Evolutionary conservation across 1,284 basidiomycete genomes (phyloP).

Genomic region (Rhodotorula sp.): DNA sequence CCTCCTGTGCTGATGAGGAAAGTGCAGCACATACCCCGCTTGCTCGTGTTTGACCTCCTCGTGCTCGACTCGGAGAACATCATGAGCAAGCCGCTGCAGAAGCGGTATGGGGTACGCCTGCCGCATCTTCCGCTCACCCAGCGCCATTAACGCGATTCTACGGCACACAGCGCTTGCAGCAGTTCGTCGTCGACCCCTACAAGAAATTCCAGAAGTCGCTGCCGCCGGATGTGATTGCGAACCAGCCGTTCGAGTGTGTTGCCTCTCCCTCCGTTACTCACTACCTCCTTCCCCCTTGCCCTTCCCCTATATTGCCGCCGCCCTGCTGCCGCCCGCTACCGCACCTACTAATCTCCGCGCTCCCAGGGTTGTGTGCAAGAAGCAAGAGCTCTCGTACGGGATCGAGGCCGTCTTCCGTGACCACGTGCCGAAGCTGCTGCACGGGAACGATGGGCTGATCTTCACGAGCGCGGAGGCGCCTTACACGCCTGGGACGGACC

Average conservation of each 20-base stretch:
- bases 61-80: conserved; percentile 84
- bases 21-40: conserved; percentile 70
- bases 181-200: conserved; percentile 82
- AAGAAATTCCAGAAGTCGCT: conserved; percentile 66
- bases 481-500: conserved; percentile 87
- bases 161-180: conserved; percentile 68
- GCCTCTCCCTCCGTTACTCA: too few relatives aligned
- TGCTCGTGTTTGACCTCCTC: conserved; percentile 90
- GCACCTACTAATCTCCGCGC: not conserved
- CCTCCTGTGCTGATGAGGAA: not conserved
- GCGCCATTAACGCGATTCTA: not conserved
- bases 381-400: conserved; percentile 84
- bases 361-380: conserved; percentile 77
- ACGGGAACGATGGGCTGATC: conserved; percentile 94
- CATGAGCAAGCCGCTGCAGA: conserved; percentile 77
- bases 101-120: conserved; percentile 80
- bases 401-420: conserved; percentile 80
- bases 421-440: conserved; percentile 83
- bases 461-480: conserved; percentile 87
- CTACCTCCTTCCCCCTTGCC: conserved; percentile 1
- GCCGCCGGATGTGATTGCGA: conserved; percentile 64
- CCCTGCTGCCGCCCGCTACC: fast-evolving
- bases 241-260: conserved; percentile 80
- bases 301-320: too few relatives aligned
- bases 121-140: not conserved